A percentile compares a stretch with the other conserved stretches of the same genome.
These are phyloP conservation scores for Ceratocystis cacaofunesta DNA, from an alignment of 2,329 filamentous ascomycete species.

Conservation along the genomic window DNA sequence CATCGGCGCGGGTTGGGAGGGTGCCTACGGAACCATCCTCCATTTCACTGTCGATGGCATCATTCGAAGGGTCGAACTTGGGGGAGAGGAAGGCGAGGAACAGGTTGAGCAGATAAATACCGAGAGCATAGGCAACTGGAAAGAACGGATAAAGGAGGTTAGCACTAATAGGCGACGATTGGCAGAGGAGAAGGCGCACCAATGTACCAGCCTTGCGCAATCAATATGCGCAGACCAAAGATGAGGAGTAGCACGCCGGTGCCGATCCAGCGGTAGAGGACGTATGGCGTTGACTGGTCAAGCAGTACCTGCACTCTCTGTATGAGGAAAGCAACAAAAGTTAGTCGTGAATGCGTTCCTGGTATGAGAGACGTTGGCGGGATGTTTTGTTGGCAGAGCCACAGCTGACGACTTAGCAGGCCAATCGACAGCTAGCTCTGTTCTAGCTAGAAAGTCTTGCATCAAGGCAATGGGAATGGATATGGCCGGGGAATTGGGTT, in stretches of 20 bases:
- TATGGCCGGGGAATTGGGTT: neutral
- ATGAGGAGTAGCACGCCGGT: conserved; percentile 60
- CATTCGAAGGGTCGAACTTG: conserved; percentile 96
- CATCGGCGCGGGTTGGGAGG: conserved; percentile 86
- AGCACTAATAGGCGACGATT: neutral
- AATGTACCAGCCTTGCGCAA: conserved; percentile 98
- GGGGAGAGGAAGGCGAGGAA: conserved; percentile 97
- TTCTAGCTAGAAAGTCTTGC: neutral
- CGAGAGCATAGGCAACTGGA: conserved; percentile 82
- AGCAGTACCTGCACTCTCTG: conserved; percentile 90
- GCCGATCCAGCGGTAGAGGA: conserved; percentile 77
- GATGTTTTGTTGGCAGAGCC: neutral
- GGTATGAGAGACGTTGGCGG: neutral
- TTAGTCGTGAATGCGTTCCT: neutral
- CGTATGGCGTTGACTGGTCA: conserved; percentile 82
- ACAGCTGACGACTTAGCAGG: neutral
- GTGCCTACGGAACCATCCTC: conserved; percentile 74
- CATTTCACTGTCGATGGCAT: conserved; percentile 81
- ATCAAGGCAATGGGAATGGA: conserved; percentile 18
- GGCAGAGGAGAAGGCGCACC: conserved; percentile 37
- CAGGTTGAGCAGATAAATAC: conserved; percentile 96
- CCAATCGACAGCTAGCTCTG: neutral
- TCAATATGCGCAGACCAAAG: conserved; percentile 79
- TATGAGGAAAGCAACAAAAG: neutral
- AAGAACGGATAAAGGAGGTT: conserved; percentile 25